Base-by-base conservation (phyloP, 495 filamentous ascomycete genomes). In the Penicillium mononematosum region DNA sequence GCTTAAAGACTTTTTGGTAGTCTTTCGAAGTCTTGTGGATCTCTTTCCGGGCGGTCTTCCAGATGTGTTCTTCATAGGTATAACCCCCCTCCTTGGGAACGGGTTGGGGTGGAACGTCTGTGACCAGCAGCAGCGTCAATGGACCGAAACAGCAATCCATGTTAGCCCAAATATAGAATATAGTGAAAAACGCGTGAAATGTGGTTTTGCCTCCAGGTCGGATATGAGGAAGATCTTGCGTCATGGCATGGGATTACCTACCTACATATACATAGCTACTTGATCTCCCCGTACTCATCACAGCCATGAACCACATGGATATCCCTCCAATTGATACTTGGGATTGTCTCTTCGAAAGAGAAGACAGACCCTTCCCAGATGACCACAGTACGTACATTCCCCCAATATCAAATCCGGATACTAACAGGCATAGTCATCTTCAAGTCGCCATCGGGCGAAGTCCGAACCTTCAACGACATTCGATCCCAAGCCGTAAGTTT, bases 321-420 rank as follows among this genome's bases (percentile, higher is more conserved):
- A 24, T 51, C 12, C 49, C 19, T 16, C 7, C 49, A 20, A 22
- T 38, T 31, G 36, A 51, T 17, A n/a, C 27, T 5, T 51, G 49
- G 36, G 49, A 42, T 7, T 51, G 34, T 42, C 49, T 51, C 20
- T 51, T 51, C 7, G 49, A 51, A 29, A 51, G 34, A 27, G 20
- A 14, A 41, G 36, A 51, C 9, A 51, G 29, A 20, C 22, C 34
- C 9, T 51, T 50, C 34, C 36, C 49, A 51, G 22, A 51, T 5
- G 34, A 41, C 9, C 49, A 51, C 22, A 22, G 49, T 51, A 31
- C 12, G 36, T 51, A 41, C 4, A 24, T n/a, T 1, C 16, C 7
- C 7, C 16, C 2, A 5, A 14, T 20, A 25, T 29, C 48, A 39
- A 11, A 50, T 17, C 31, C 32, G 32, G 10, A 8, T 10, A 29